Base-by-base conservation (phyloP, 139 green algal genomes). In the Edaphochlamys debaryana region DNA sequence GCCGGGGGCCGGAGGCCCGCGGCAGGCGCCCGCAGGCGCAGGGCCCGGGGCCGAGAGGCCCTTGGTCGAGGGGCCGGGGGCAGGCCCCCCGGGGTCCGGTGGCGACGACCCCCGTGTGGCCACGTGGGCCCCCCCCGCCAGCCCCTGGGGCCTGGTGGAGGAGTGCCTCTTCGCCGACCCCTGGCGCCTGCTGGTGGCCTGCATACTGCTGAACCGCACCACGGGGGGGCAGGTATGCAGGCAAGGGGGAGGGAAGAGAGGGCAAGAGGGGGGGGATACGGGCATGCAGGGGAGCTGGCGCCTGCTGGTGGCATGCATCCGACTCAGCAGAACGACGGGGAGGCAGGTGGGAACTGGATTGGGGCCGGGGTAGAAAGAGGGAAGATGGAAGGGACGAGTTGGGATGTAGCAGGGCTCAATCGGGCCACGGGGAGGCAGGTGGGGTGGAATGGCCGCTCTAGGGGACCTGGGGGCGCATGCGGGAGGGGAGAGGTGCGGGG, bases 161-260 rank as follows among this genome's bases (percentile, higher is more conserved):
- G 94, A 87, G 74, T 60, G 74, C 80, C 81, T 99, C 78, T 99
- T 94, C 58, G 50, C 85, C 0, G 88, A 99, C 86, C 96, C 97
- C 27, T 99, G 97, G 97, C 93, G 92, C 75, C 84, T 99, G 70
- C 88, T 99, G 67, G 82, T 98, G 68, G 94, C 82, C 48, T 87
- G 85, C 82, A 83, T 90, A 34, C 84, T 89, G 52, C 84, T 91
- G 29, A 89, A 92, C 88, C 97, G 15, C 17, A 27, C 13, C 52
- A 30, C 17, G 4, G 52, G 15, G 20, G 20, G 17, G 52, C 20
- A 62, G 52, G 20, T 29, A 29, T 62, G 52, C 52, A 27, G 17
- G 52, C 17, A 25, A 62, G 17, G 4, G 52, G 17, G 6, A 20
- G 17, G 52, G 13, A 30, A 20, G 52, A 27, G 15, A 30, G 52